Percentiles rank a stretch among this genome's conserved stretches.
phyloP scores from a whole-genome alignment of 306 rosid species.

The Rubus idaeus region DNA sequence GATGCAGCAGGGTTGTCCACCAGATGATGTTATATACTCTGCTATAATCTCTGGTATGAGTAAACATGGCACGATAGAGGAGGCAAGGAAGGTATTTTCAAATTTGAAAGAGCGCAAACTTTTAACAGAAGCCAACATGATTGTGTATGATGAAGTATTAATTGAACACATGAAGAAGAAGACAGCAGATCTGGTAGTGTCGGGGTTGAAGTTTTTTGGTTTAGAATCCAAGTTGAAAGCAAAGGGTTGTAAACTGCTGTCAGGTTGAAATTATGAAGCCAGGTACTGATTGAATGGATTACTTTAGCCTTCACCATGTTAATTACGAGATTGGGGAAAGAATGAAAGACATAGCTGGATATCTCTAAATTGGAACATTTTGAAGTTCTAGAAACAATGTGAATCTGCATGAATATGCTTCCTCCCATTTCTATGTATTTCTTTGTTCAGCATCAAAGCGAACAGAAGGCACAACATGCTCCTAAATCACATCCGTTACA shows the following conservation, averaged over 20 bases:
- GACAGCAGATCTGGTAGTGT: constrained; percentile 70
- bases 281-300: not conserved
- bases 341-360: not conserved
- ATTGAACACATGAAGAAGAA: constrained; percentile 82
- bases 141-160: constrained; percentile 70
- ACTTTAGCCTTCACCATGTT: constrained; percentile 1
- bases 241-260: constrained; percentile 54
- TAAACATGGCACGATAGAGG: constrained; percentile 73
- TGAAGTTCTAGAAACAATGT: not conserved
- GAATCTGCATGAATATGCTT: not conserved
- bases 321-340: not conserved
- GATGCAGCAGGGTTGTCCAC: constrained; percentile 69
- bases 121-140: constrained; percentile 63
- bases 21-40: constrained; percentile 41
- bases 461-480: not conserved
- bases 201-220: constrained; percentile 80
- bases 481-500: not conserved
- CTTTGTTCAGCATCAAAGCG: not conserved
- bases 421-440: not conserved
- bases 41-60: constrained; percentile 76
- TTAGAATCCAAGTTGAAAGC: constrained; percentile 76
- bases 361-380: not conserved
- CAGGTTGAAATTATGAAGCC: constrained; percentile 36
- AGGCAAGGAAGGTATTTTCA: constrained; percentile 72
- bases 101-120: constrained; percentile 51